Base-by-base conservation (phyloP, 345 rosid genomes). In the Acer yangbiense region DNA sequence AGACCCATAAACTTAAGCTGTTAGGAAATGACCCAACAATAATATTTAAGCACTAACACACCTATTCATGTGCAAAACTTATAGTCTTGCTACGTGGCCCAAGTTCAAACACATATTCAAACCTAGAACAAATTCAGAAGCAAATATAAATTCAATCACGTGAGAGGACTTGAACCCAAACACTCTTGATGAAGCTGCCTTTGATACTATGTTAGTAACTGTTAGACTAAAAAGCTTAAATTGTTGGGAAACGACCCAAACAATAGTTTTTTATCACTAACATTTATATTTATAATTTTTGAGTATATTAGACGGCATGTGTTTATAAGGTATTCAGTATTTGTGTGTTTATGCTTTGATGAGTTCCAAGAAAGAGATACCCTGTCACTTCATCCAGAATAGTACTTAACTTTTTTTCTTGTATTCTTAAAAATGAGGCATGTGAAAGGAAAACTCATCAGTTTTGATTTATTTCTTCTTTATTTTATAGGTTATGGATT, bases 401-500 rank as follows among this genome's bases (percentile, higher is more conserved):
- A 46, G 50, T 46, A 46, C 14, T 46, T 11, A 4, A 35, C 10
- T 13, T 5, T 65, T 14, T 27, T 65, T 29, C 0, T 16, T 27
- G 44, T 32, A 35, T 65, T 27, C 18, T 16, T 60, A 70, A 25
- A 52, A 9, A 27, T 12, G n/a, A 50, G 39, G 41, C 58, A 70
- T 70, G 20, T 74, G 41, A 8, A 35, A 39, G 66, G 21, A 71
- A 83, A 48, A 74, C 77, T 76, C 48, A 76, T 27, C 20, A 54
- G 61, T 72, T 81, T 86, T 82, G 69, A 73, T 68, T 79, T 41
- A 9, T 60, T 60, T 20, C 64, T 60, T 60, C 64, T 82, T 57
- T 73, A 78, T 76, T 78, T 79, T 76, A 73, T 87, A 95, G 99
- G 93, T 91, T 95, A 72, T 95, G 99, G 99, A 75, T 92, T 88